Conservation (phyloP, 2,329 filamentous ascomycete species). For the Colletotrichum paranaense region DNA sequence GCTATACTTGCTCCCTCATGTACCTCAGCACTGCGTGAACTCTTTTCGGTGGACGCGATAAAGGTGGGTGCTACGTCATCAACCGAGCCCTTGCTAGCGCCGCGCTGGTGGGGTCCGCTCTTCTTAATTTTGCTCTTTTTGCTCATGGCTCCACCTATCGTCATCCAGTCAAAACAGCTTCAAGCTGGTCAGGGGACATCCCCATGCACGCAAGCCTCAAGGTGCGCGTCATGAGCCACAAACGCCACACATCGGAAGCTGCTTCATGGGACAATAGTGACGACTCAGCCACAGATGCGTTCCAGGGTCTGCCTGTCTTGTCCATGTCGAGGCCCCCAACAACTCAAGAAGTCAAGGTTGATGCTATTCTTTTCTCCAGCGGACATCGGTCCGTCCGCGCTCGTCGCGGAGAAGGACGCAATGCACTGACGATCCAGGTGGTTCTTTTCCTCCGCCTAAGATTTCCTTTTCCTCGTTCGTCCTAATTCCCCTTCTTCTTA, state of each 20-base stretch:
- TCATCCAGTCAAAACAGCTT: constrained; percentile 16
- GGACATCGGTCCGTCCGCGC: constrained; percentile 17
- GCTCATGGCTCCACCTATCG: constrained; percentile 8
- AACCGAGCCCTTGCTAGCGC: constrained; percentile 23
- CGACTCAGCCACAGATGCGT: constrained; percentile 26
- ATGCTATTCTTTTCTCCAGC: constrained; percentile 23
- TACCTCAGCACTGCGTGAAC: constrained; percentile 20
- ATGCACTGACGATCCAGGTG: not conserved
- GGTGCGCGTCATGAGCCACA: constrained; percentile 26
- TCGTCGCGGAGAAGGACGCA: constrained; percentile 1
- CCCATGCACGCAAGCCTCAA: not conserved
- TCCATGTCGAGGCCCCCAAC: not conserved
- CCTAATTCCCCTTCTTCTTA: not conserved
- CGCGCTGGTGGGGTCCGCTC: not conserved
- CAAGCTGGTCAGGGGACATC: constrained; percentile 8
- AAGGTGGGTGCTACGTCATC: constrained; percentile 34
- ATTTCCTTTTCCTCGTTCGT: not conserved
- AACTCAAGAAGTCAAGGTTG: not conserved
- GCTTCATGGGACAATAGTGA: constrained; percentile 19
- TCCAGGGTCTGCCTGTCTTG: constrained; percentile 14
- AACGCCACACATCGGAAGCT: constrained; percentile 23
- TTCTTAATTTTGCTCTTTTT: constrained; percentile 23
- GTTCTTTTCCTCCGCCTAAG: not conserved
- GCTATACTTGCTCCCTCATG: not conserved
- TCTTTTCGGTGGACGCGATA: constrained; percentile 12